Conservation (phyloP, 106 monocot genomes). For the Platanthera zijinensis region DNA sequence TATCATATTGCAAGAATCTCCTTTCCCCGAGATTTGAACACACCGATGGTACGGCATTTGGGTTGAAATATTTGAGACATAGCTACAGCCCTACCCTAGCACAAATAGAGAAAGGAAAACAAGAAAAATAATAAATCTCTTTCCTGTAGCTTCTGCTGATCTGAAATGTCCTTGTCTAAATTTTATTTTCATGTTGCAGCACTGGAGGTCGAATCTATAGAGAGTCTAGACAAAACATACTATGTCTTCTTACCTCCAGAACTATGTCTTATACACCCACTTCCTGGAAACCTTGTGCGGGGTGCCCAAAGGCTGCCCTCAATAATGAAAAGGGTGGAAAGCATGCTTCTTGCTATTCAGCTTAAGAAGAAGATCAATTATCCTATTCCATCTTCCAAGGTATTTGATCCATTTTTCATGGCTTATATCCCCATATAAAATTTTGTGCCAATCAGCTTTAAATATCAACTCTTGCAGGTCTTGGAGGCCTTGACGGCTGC, state of each 20-base stretch:
- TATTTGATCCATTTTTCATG: conserved; percentile 10
- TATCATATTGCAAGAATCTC: conserved; percentile 99
- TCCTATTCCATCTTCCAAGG: conserved; percentile 76
- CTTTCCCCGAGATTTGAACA: conserved; percentile 97
- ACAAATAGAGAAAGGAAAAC: background rate
- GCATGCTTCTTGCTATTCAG: conserved; percentile 90
- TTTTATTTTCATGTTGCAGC: conserved; percentile 27
- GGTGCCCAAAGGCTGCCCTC: conserved; percentile 95
- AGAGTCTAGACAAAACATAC: conserved; percentile 85
- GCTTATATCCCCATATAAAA: background rate
- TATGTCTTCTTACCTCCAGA: conserved; percentile 96
- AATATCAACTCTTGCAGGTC: conserved; percentile 36
- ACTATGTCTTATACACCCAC: conserved; percentile 91
- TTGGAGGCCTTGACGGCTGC: conserved; percentile 98
- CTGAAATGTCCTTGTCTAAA: conserved; percentile 2
- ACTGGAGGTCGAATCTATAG: conserved; percentile 51
- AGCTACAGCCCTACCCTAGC: background rate
- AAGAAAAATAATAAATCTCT: background rate
- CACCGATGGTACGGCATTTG: conserved; percentile 55
- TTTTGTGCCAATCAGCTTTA: background rate
- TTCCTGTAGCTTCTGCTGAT: background rate
- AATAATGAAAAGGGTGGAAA: conserved; percentile 93
- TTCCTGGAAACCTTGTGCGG: conserved; percentile 87
- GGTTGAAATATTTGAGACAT: background rate
- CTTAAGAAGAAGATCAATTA: conserved; percentile 69